Percentiles rank a stretch among this genome's conserved stretches.
Evolutionary conservation across 768 basidiomycete genomes (phyloP).

Genomic region (Xerocomus spinulosus): DNA sequence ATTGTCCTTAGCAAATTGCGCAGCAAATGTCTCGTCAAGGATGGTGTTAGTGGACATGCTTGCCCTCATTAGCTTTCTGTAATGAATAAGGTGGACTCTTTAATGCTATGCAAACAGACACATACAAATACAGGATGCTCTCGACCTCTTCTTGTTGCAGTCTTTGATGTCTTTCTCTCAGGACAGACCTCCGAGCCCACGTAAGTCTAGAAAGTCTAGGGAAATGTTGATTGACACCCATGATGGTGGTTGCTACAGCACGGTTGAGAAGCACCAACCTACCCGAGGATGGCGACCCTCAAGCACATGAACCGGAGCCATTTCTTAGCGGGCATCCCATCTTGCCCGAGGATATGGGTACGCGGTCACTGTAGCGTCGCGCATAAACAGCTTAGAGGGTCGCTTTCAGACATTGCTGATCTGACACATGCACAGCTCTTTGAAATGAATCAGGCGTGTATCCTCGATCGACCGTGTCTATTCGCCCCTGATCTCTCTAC

Average conservation of each 20-base stretch:
- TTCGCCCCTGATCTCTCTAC: background rate
- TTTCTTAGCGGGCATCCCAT: slow-evolving; percentile 29
- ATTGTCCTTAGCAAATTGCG: too few relatives aligned
- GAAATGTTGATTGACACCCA: background rate
- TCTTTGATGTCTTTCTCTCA: slow-evolving; percentile 6
- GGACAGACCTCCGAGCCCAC: slow-evolving; percentile 22
- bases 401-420: slow-evolving; percentile 29
- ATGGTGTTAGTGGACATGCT: too few relatives aligned
- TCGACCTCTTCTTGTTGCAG: background rate
- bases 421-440: slow-evolving; percentile 34
- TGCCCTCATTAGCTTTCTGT: too few relatives aligned
- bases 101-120: background rate
- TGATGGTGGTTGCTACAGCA: slow-evolving; percentile 6
- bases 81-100: too few relatives aligned
- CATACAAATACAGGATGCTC: background rate
- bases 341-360: slow-evolving; percentile 30
- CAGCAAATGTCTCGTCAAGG: too few relatives aligned
- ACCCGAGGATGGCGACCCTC: slow-evolving; percentile 15
- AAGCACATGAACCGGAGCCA: slow-evolving; percentile 4
- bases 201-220: slow-evolving; percentile 10
- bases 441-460: slow-evolving; percentile 38
- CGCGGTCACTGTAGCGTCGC: background rate
- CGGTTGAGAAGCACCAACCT: slow-evolving; percentile 25
- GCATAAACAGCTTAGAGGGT: background rate
- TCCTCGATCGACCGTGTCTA: background rate